A percentile compares a stretch with the other conserved stretches of the same genome.
Evolutionary conservation across 352 stramenopile species (phyloP).

Genomic region (Pythium diclinum): DNA sequence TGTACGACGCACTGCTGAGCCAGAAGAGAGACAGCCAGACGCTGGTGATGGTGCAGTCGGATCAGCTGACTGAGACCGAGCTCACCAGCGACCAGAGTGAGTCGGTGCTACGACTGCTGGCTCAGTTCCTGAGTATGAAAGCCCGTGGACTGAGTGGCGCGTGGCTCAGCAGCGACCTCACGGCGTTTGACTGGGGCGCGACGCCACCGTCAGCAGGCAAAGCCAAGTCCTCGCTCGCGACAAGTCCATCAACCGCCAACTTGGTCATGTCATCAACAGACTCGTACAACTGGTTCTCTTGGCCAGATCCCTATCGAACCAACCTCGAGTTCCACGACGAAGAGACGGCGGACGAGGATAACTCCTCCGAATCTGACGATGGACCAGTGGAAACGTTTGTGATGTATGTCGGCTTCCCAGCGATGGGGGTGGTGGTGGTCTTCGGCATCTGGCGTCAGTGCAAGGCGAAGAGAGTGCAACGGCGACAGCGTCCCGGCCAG

Average conservation of each 20-base stretch:
- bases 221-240: no score
- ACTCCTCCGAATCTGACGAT: no score
- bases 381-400: no score
- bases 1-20: neutral
- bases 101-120: neutral
- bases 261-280: neutral
- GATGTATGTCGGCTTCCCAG: no score
- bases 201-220: neutral
- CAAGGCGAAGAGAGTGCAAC: no score
- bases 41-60: neutral
- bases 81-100: neutral
- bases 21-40: neutral
- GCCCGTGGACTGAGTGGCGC: neutral
- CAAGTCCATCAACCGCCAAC: no score
- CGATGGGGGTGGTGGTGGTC: no score
- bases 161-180: neutral
- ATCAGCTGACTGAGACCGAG: neutral
- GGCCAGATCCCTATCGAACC: neutral
- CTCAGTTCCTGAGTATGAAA: neutral
- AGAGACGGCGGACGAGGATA: no score
- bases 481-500: no score
- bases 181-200: neutral
- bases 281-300: neutral
- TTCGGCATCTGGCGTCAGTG: no score
- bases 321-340: no score